A percentile compares a stretch with the other conserved stretches of the same genome.
phyloP scores from a whole-genome alignment of 345 rosid genomes.

The Aethionema arabicum region DNA sequence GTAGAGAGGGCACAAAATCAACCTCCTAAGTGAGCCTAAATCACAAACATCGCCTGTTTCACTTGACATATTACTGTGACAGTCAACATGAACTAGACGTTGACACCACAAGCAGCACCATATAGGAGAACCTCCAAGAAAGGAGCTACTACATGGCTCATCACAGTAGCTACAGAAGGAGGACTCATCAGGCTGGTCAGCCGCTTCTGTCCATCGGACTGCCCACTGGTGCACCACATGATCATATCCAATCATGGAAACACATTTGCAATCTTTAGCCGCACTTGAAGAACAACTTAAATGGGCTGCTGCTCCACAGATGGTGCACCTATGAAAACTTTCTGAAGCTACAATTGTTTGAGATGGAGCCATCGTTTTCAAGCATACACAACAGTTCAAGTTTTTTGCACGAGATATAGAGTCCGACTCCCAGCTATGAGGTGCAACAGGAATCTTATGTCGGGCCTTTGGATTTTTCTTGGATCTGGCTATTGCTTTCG shows the following conservation, averaged over 20 bases:
- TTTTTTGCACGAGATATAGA: constrained; percentile 75
- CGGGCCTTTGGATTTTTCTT: constrained; percentile 88
- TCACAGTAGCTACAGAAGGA: constrained; percentile 86
- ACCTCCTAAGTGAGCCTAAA: constrained; percentile 76
- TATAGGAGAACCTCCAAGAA: constrained; percentile 93
- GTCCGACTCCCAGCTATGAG: constrained; percentile 71
- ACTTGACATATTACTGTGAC: constrained; percentile 69
- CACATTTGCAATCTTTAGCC: constrained; percentile 84
- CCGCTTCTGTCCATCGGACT: constrained; percentile 86
- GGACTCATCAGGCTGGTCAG: constrained; percentile 80
- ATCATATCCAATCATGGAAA: constrained; percentile 76
- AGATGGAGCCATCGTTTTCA: constrained; percentile 66
- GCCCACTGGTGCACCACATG: constrained; percentile 93
- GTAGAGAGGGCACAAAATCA: constrained; percentile 79
- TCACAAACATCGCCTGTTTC: constrained; percentile 90
- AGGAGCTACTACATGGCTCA: constrained; percentile 85
- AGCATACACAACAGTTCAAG: constrained; percentile 86
- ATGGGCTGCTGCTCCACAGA: constrained; percentile 86
- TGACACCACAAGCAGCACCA: constrained; percentile 99
- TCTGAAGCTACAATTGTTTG: constrained; percentile 61
- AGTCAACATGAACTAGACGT: constrained; percentile 91
- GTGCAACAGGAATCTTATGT: constrained; percentile 64
- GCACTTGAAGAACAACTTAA: constrained; percentile 62
- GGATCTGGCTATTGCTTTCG: constrained; percentile 84
- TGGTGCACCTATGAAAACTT: constrained; percentile 58